Evolutionary conservation across 2,329 filamentous ascomycete species (phyloP).

Genomic region (Sporothrix protearum): DNA sequence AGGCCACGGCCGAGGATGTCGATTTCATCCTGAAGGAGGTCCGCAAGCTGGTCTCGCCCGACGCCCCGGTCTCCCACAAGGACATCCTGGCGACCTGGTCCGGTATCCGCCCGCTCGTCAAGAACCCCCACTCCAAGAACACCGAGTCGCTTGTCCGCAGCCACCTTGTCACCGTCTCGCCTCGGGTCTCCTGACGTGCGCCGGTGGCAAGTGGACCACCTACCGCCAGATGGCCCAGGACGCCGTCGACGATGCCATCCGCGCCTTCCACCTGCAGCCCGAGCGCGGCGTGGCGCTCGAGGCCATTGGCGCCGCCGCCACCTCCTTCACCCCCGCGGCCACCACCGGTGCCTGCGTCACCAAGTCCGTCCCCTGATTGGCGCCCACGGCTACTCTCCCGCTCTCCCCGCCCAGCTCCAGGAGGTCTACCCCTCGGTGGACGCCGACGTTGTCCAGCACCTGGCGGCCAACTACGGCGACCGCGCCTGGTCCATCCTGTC

Average conservation of each 20-base stretch:
- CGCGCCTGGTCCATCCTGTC: conserved; percentile 74
- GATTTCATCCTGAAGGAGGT: conserved; percentile 66
- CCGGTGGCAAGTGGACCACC: conserved; percentile 84
- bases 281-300: conserved; percentile 33
- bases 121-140: conserved; percentile 75
- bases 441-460: conserved; percentile 85
- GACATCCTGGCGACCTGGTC: conserved; percentile 53
- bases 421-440: conserved; percentile 74
- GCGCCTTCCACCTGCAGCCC: conserved; percentile 59
- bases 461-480: conserved; percentile 85
- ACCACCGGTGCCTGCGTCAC: conserved; percentile 38
- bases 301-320: not conserved
- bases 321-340: not conserved
- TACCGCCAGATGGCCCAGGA: conserved; percentile 88
- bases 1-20: conserved; percentile 20
- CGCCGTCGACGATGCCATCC: conserved; percentile 73
- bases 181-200: conserved; percentile 74
- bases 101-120: conserved; percentile 70
- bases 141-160: conserved; percentile 80
- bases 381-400: conserved; percentile 57
- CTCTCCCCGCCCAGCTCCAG: conserved; percentile 40
- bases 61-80: conserved; percentile 35
- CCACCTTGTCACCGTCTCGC: conserved; percentile 72
- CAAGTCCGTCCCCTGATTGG: conserved; percentile 64
- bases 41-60: conserved; percentile 69